A percentile compares a stretch with the other conserved stretches of the same genome.
These are phyloP conservation scores for Mariannaea sp. DNA, from an alignment of 2,329 filamentous ascomycete genomes.

Conservation along the genomic window DNA sequence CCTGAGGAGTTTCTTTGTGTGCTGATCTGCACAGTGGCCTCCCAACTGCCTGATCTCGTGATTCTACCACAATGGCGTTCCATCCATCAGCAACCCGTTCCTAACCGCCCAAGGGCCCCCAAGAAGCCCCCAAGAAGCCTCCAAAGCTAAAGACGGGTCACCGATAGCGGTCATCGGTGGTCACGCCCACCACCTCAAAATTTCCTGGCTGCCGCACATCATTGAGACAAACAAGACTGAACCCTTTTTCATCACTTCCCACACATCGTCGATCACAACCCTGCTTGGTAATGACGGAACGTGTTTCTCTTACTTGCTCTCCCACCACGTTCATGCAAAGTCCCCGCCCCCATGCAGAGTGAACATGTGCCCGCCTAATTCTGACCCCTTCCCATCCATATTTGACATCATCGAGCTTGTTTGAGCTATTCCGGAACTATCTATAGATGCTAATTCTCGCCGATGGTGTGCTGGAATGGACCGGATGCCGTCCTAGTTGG, in stretches of 20 bases:
- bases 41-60: slow-evolving; percentile 16
- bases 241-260: too few relatives aligned
- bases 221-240: too few relatives aligned
- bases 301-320: background rate
- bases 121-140: too few relatives aligned
- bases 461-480: background rate
- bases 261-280: slow-evolving; percentile 25
- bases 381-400: slow-evolving; percentile 20
- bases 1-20: too few relatives aligned
- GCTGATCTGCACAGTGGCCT: too few relatives aligned
- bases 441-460: background rate
- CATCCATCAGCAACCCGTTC: background rate
- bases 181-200: background rate
- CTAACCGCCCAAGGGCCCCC: background rate
- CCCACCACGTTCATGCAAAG: slow-evolving; percentile 32
- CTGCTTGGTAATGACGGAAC: slow-evolving; percentile 21
- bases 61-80: slow-evolving; percentile 1
- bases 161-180: slow-evolving; percentile 3
- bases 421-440: slow-evolving; percentile 9
- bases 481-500: background rate
- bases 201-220: background rate
- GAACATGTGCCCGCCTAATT: slow-evolving; percentile 34
- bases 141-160: too few relatives aligned
- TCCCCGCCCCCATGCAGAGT: slow-evolving; percentile 32
- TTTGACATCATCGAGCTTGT: slow-evolving; percentile 11